Evolutionary conservation across 345 rosid genomes (phyloP), one percentile per base, ranked within the genome.

Genomic region (Salix suchowensis): DNA sequence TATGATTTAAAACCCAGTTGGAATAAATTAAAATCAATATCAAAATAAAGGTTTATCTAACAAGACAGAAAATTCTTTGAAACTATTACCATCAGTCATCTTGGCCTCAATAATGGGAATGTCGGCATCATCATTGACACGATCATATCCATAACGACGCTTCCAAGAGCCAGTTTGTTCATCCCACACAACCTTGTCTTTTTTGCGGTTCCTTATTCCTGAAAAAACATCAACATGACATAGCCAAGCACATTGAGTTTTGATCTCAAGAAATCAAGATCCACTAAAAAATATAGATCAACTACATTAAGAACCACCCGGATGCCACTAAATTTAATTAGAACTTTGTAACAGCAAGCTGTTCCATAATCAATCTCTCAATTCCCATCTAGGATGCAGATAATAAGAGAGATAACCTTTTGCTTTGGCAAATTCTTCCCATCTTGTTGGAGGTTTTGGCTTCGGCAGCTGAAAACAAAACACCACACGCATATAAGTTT

Each of bases 141-240:
- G 97, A 80, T 95, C 97, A 72, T 90, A 95, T 65, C 98, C 97
- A 85, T 82, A 90, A 36, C 93, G 87, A 36, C 96, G 96, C 83
- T 95, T 95, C 91, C 97, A 95, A 24, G 88, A 65, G 66, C 84
- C 84, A 34, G 98, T 95, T 87, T 89, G 96, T 74, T 91, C 94
- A 71, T 95, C 98, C 87, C 91, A 95, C 1, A 87, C 80, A 77
- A 87, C 83, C 84, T 95, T 95, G 85, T 95, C 98, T 74, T 87
- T 95, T 79, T 91, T 93, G 40, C 85, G 92, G 26, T 95, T 90
- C 87, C 87, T 83, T 82, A 95, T 95, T 73, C 97, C 98, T 93
- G 84, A 74, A 84, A 24, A 76, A 73, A 71, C 23, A 82, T 48
- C n/a, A 44, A 13, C 50, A 69, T 76, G 78, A 72, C 75, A 67